Percentiles rank a stretch among this genome's conserved stretches.
Evolutionary conservation across 176 grass and related monocot genomes (phyloP).

Genomic region (Hordeum marinum): DNA sequence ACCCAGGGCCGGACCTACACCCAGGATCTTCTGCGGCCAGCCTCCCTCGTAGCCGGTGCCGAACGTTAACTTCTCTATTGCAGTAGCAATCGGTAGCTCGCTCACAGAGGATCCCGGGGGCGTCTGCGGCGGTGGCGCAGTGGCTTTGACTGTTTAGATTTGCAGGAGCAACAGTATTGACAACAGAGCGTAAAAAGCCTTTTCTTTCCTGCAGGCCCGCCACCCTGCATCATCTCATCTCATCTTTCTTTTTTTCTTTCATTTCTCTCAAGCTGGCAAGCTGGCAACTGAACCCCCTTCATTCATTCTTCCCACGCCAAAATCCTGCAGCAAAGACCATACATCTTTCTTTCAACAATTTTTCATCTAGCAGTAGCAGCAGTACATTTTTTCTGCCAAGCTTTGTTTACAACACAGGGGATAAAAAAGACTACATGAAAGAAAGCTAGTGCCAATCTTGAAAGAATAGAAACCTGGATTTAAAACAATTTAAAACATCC

Average conservation of each 20-base stretch:
- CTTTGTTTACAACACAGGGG: not conserved
- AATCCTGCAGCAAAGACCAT: too few relatives aligned
- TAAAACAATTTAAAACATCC: not conserved
- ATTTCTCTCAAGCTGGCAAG: not conserved
- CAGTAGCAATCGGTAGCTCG: too few relatives aligned
- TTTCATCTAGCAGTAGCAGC: too few relatives aligned
- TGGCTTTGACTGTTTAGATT: constrained; percentile 4
- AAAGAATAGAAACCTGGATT: constrained; percentile 31
- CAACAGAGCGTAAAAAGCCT: not conserved
- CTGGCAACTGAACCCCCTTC: not conserved
- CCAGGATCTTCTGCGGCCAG: not conserved
- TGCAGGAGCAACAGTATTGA: not conserved
- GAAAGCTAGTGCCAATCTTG: not conserved
- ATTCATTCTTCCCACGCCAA: not conserved
- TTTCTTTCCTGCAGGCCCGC: not conserved
- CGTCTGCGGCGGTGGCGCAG: not conserved
- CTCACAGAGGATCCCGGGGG: not conserved
- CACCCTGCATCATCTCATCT: not conserved
- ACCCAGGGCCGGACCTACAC: not conserved
- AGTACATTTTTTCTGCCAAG: too few relatives aligned
- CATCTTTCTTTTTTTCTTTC: not conserved
- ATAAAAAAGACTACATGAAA: not conserved
- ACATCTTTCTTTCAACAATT: too few relatives aligned
- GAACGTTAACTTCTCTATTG: too few relatives aligned
- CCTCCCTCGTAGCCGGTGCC: too few relatives aligned